These are phyloP conservation scores for Cokeromyces recurvatus DNA, from an alignment of 371 early-diverging fungal genomes.

Conservation along the genomic window DNA sequence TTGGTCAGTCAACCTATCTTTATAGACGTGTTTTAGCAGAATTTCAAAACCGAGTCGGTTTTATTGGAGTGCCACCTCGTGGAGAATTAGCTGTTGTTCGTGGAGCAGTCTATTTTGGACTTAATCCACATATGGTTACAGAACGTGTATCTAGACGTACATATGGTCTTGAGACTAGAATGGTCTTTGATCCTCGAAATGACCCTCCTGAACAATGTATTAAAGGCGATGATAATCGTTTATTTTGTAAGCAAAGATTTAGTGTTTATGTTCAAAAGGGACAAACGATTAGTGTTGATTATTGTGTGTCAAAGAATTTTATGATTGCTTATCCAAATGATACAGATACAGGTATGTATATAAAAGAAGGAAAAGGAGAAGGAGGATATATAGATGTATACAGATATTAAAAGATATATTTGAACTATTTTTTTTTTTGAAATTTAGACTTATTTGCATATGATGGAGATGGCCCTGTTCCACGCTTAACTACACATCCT, in stretches of 20 bases:
- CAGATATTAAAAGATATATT: too few relatives aligned
- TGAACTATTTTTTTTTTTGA: not conserved
- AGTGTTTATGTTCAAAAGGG: slow-evolving; percentile 60
- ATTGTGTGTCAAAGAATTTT: slow-evolving; percentile 60
- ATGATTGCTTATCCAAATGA: slow-evolving; percentile 55
- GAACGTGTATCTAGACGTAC: slow-evolving; percentile 60
- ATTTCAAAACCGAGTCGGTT: slow-evolving; percentile 44
- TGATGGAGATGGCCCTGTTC: slow-evolving; percentile 41
- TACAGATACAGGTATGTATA: slow-evolving; percentile 52
- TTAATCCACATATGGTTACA: slow-evolving; percentile 52
- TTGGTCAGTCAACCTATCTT: slow-evolving; percentile 56
- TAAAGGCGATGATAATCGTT: slow-evolving; percentile 39
- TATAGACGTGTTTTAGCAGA: slow-evolving; percentile 43
- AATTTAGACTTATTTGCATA: slow-evolving; percentile 50
- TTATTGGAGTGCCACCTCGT: slow-evolving; percentile 52
- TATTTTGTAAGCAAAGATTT: slow-evolving; percentile 55
- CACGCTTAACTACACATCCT: slow-evolving; percentile 43
- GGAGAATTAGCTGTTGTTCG: slow-evolving; percentile 49
- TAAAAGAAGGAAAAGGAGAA: too few relatives aligned
- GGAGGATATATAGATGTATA: too few relatives aligned
- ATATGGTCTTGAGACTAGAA: slow-evolving; percentile 59
- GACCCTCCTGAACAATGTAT: slow-evolving; percentile 60
- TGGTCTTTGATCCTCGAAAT: slow-evolving; percentile 53
- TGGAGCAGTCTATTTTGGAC: slow-evolving; percentile 54
- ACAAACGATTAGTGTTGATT: slow-evolving; percentile 52